phyloP scores from a whole-genome alignment of 176 grass and related monocot genomes.

The Echinochloa phyllopogon region DNA sequence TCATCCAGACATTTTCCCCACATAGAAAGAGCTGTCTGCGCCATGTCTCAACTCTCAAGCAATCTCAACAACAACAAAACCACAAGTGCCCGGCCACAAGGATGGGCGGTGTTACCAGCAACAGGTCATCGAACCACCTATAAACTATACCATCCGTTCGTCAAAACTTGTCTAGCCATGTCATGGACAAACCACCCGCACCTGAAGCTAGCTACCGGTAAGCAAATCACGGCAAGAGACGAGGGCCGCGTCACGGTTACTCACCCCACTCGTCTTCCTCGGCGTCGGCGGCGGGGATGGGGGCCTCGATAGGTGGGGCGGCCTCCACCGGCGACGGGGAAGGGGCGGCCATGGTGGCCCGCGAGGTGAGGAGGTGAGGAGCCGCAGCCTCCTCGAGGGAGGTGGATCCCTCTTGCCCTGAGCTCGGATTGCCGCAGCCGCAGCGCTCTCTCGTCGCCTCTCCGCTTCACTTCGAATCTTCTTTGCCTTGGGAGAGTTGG shows the following conservation, averaged over 20 bases:
- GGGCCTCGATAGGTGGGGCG: neutral
- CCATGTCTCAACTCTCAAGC: neutral
- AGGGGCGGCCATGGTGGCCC: slow-evolving; percentile 27
- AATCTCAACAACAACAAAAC: neutral
- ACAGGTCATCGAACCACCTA: neutral
- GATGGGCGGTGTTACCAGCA: neutral
- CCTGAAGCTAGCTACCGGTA: neutral
- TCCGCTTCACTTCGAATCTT: neutral
- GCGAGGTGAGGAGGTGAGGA: neutral
- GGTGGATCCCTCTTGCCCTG: slow-evolving; percentile 7
- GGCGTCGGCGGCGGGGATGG: neutral
- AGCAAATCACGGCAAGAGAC: neutral
- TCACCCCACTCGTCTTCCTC: slow-evolving; percentile 48
- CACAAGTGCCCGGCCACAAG: too few relatives aligned
- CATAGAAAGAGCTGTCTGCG: neutral
- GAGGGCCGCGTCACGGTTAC: neutral
- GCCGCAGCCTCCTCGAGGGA: neutral
- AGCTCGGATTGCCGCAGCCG: neutral
- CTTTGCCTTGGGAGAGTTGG: neutral
- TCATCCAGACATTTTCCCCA: neutral
- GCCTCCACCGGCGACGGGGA: neutral
- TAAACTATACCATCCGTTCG: neutral
- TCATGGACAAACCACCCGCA: neutral
- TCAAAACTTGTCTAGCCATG: neutral
- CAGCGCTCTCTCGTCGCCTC: neutral